Evolutionary conservation across 768 basidiomycete species (phyloP).

Genomic region (Dacryopinax spathularia): DNA sequence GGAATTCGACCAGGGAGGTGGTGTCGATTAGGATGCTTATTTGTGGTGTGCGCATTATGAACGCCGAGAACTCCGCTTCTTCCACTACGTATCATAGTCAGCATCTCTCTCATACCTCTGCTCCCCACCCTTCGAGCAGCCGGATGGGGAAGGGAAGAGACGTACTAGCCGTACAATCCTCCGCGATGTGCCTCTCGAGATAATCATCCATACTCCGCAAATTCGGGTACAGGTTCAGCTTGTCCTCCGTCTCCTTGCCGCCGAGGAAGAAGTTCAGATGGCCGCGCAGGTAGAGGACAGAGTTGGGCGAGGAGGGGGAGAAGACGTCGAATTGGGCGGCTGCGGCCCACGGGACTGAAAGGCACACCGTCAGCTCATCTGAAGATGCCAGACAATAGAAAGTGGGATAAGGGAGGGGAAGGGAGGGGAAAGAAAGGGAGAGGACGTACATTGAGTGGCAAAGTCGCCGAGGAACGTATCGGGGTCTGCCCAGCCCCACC

Average conservation of each 20-base stretch:
- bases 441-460: background rate
- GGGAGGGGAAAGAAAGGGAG: background rate
- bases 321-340: background rate
- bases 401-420: too few species aligned
- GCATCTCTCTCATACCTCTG: too few species aligned
- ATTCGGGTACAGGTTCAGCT: background rate
- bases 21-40: background rate
- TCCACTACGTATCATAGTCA: constrained; percentile 1
- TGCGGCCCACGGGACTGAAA: background rate
- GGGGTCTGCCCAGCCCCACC: constrained; percentile 10
- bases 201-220: background rate
- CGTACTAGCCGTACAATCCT: background rate
- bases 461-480: constrained; percentile 8
- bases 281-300: background rate
- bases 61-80: constrained; percentile 6
- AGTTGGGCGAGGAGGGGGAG: background rate
- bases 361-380: background rate
- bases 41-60: background rate
- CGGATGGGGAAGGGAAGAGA: background rate
- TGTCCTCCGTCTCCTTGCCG: background rate
- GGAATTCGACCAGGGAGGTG: background rate
- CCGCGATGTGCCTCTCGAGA: background rate
- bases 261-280: background rate
- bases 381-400: too few species aligned
- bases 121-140: too few species aligned